Base-by-base conservation (phyloP, 176 grass and related monocot genomes). In the Eleusine coracana region DNA sequence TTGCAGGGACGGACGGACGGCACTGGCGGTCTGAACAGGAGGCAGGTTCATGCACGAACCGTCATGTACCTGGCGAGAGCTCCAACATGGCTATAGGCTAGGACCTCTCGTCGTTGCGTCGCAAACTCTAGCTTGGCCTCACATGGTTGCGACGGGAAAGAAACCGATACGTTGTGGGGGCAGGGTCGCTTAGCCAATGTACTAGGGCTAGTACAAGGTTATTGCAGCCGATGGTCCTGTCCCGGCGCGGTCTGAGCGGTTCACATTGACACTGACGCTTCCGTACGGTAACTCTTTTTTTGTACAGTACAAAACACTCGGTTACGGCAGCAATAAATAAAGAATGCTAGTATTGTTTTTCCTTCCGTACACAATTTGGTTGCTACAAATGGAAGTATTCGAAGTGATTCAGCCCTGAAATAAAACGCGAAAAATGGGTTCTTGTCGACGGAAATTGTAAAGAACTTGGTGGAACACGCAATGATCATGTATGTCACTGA, bases 11-110 rank as follows among this genome's bases (percentile, higher is more conserved):
- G 82, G 81, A 73, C 51, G 46, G 52, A 21, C 52, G 46, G 75
- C 25, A 17, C 5, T 45, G 27, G 55, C 59, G 48, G 7, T 65
- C 70, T 38, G 65, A 28, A 52, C 59, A 6, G 59, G 38, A 72
- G 73, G 73, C 79, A 86, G 75, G 88, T 90, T 87, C 84, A 87
- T 88, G 59, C 36, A 84, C 39, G 27, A 13, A 34, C 37, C 48
- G 11, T 50, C 48, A 11, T 50, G 83, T 50, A 73, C 31, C 73
- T 55, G 73, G 21, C 77, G 10, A 44, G 44, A 38, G 44, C 37
- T 21, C 0, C 70, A 74, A 0, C 70, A 74, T 1, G 67, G 21
- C 29, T 80, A 62, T 1, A 78, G 37, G 73, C 18, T 58, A 88
- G 45, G 66, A 65, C 44, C 73, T 83, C 80, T 70, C 67, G 46